Evolutionary conservation across 2,329 filamentous ascomycete genomes (phyloP), one percentile per base, ranked within the genome.

Genomic region (Venturia aucupariae): DNA sequence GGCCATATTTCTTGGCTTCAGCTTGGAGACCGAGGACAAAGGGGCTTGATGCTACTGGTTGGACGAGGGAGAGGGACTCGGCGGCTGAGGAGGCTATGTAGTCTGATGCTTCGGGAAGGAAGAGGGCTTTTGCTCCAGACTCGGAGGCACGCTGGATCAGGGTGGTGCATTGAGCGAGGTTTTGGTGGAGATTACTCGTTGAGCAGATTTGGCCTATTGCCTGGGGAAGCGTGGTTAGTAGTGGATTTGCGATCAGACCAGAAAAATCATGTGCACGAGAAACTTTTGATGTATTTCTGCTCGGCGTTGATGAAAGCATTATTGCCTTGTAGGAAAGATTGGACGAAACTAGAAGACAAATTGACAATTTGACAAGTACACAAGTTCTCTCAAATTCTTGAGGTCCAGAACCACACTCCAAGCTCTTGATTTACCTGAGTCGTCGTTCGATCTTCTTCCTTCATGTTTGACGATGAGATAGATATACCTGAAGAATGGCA

Each of bases 171-270:
- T 93, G 89, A 61, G 84, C 79, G 55, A 97, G 84, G 74, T 97
- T 97, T 71, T 89, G 83, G 68, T 83, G 77, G 80, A 94, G 86
- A 68, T 84, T 89, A 67, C 86, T 82, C 65, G 90, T 95, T 44
- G 92, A 92, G 77, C 91, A 92, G 76, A 97, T 85, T 77, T 97
- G 93, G 41, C 92, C 92, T 57, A 96, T 82, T 68, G 92, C 92
- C 91, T 95, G 42, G 11, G 7, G 17, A 5, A 19, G n/a, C 32
- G 22, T 35, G n/a, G 42, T 62, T 30, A 46, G 41, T n/a, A n/a
- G n/a, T 41, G 17, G 19, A 60, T 15, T 13, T 22, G 32, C 17
- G 13, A 17, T 19, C n/a, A n/a, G n/a, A n/a, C n/a, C n/a, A n/a
- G n/a, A n/a, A n/a, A n/a, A n/a, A n/a, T n/a, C n/a, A n/a, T n/a